Evolutionary conservation across 345 rosid species (phyloP).

Genomic region (Linum trigynum): DNA sequence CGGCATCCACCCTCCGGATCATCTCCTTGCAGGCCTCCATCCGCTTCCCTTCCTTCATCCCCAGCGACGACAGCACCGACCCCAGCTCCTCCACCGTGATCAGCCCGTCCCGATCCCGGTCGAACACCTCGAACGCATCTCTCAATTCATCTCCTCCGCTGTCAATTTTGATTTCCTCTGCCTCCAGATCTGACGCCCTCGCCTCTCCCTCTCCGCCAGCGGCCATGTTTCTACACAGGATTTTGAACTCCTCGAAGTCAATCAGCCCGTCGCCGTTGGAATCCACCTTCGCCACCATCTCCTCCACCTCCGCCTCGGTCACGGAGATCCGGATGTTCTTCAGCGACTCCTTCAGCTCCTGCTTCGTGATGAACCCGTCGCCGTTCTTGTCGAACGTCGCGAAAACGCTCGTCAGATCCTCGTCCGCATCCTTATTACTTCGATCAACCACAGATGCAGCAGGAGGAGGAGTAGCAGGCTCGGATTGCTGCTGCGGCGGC

Average conservation of each 20-base stretch:
- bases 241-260: conserved; percentile 68
- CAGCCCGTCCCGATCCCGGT: conserved; percentile 74
- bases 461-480: neutral
- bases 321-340: conserved; percentile 61
- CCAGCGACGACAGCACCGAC: conserved; percentile 58
- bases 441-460: too few species aligned
- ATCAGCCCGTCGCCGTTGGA: conserved; percentile 22
- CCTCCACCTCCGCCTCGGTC: conserved; percentile 43
- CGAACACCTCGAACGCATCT: conserved; percentile 87
- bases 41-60: conserved; percentile 64
- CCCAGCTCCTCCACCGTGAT: conserved; percentile 72
- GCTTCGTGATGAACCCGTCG: conserved; percentile 55
- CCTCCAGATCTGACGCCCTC: conserved; percentile 19
- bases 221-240: conserved; percentile 39
- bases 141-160: conserved; percentile 64
- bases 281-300: conserved; percentile 22
- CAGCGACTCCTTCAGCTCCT: conserved; percentile 57
- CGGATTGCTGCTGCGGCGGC: neutral
- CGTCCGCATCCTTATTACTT: conserved; percentile 29
- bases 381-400: conserved; percentile 75
- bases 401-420: conserved; percentile 60
- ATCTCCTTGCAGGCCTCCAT: conserved; percentile 67
- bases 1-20: conserved; percentile 71
- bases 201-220: conserved; percentile 26
- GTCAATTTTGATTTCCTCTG: conserved; percentile 25